phyloP scores from a whole-genome alignment of 2,329 filamentous ascomycete species.

The Aspergillus tamarii region DNA sequence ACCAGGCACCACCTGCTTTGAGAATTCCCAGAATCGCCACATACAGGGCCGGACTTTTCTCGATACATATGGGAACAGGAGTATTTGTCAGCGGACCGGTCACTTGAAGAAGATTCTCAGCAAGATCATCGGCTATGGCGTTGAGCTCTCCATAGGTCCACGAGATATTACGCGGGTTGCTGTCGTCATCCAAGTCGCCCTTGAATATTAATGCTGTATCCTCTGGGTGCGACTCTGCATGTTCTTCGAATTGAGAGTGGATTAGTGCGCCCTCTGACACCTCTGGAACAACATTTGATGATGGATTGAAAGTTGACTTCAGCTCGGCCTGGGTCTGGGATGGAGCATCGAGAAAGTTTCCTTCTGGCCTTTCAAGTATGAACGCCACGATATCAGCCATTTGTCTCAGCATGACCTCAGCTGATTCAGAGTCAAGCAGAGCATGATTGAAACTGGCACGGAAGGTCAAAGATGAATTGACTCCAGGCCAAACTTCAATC shows the following conservation, averaged over 20 bases:
- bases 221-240: constrained; percentile 28
- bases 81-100: constrained; percentile 29
- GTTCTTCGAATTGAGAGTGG: constrained; percentile 34
- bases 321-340: constrained; percentile 16
- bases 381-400: constrained; percentile 31
- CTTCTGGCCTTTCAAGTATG: constrained; percentile 28
- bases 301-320: constrained; percentile 27
- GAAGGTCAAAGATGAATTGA: constrained; percentile 28
- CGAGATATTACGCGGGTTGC: constrained; percentile 22
- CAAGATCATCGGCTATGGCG: constrained; percentile 36
- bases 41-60: constrained; percentile 41
- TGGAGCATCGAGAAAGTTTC: constrained; percentile 22
- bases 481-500: constrained; percentile 34
- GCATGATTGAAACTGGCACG: constrained; percentile 32
- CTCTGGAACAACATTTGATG: constrained; percentile 14
- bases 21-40: constrained; percentile 47
- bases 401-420: constrained; percentile 31
- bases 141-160: constrained; percentile 44
- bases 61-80: constrained; percentile 44
- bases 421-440: constrained; percentile 27
- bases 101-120: constrained; percentile 29
- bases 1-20: constrained; percentile 48
- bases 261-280: constrained; percentile 22
- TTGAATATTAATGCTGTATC: constrained; percentile 34
- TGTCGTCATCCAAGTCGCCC: constrained; percentile 27